These are phyloP conservation scores for Oenanthe sinensis DNA, from an alignment of 129 eudicot genomes.

Conservation along the genomic window DNA sequence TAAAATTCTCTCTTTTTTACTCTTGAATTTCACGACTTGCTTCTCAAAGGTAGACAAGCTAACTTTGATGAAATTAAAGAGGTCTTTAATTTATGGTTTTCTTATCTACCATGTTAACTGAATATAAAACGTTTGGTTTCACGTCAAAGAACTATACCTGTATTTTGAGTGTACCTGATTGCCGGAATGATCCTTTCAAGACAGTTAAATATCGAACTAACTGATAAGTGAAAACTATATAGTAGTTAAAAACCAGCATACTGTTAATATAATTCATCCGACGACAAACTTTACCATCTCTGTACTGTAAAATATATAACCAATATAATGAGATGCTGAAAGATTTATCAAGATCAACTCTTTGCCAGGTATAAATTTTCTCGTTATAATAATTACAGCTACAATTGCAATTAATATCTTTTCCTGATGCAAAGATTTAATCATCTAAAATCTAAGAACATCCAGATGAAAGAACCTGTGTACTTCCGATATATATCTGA, in stretches of 20 bases:
- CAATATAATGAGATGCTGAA: background rate
- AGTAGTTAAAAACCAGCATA: background rate
- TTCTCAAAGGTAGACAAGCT: background rate
- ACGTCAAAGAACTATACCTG: background rate
- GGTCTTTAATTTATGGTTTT: background rate
- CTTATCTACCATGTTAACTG: background rate
- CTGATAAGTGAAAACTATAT: no score
- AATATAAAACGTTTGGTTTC: background rate
- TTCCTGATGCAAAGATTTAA: no score
- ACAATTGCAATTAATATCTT: background rate
- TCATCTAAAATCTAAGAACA: no score
- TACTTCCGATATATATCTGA: background rate
- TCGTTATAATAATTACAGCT: background rate
- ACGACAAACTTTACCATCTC: background rate
- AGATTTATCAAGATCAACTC: background rate
- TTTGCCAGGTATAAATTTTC: background rate
- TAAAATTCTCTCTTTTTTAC: background rate
- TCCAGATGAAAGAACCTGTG: background rate
- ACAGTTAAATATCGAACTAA: no score
- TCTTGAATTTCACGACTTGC: background rate
- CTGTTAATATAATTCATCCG: background rate
- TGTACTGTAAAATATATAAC: background rate
- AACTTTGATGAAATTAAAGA: background rate
- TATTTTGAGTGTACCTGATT: background rate
- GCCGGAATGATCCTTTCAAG: background rate